Percentiles rank a stretch among this genome's conserved stretches.
Conservation (phyloP, 441 rosid species). For the Lepidium campestre region DNA sequence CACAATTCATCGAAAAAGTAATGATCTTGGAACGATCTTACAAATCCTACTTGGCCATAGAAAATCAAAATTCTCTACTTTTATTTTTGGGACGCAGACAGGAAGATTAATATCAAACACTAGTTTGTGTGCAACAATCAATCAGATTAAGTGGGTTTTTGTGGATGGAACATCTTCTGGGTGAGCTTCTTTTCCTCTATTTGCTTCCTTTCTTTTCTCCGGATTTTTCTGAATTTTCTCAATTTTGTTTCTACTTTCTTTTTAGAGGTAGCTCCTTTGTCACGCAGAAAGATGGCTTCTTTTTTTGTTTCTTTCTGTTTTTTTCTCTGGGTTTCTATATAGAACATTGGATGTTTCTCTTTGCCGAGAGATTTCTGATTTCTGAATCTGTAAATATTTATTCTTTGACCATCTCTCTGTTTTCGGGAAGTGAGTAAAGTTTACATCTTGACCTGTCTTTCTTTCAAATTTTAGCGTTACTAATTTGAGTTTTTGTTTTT, state of each 20-base stretch:
- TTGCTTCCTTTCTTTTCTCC: slow-evolving; percentile 14
- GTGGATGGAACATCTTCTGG: slow-evolving; percentile 35
- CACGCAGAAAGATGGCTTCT: not conserved
- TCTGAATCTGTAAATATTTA: not conserved
- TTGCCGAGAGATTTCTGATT: slow-evolving; percentile 1
- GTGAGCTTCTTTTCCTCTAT: slow-evolving; percentile 12
- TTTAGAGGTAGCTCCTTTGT: slow-evolving; percentile 7
- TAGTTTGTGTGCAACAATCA: not conserved
- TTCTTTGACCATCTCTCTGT: slow-evolving; percentile 18
- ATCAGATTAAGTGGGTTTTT: not conserved
- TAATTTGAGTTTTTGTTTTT: not conserved
- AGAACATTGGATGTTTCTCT: not conserved
- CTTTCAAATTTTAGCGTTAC: not conserved
- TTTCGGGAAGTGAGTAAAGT: slow-evolving; percentile 20
- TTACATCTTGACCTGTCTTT: slow-evolving; percentile 13
- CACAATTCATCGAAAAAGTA: slow-evolving; percentile 30
- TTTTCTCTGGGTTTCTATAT: not conserved
- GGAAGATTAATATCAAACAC: slow-evolving; percentile 15
- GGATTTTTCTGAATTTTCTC: slow-evolving; percentile 10
- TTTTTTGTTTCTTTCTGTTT: not conserved
- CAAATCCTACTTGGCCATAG: slow-evolving; percentile 31
- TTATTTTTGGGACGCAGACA: slow-evolving; percentile 6
- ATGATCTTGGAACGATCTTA: slow-evolving; percentile 12
- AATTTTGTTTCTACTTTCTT: not conserved
- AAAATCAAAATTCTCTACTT: not conserved